phyloP scores from a whole-genome alignment of 163 green algal genomes.

The Smithsoniella earleae region DNA sequence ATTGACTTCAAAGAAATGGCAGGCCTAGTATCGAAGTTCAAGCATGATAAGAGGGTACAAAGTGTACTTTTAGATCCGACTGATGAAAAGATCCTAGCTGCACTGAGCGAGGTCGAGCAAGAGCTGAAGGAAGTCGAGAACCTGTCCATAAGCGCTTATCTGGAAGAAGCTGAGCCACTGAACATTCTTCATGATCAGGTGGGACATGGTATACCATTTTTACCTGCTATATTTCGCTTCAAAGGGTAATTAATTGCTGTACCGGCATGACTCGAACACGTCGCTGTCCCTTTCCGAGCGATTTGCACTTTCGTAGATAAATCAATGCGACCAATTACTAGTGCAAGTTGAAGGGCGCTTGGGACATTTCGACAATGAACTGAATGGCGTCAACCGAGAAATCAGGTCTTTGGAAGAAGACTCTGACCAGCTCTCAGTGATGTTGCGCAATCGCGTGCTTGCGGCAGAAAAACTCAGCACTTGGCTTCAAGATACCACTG shows the following conservation, averaged over 20 bases:
- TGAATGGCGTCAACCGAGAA: slow-evolving; percentile 15
- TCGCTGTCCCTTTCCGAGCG: no score
- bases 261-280: no score
- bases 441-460: slow-evolving; percentile 4
- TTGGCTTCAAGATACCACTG: slow-evolving; percentile 24
- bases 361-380: slow-evolving; percentile 21
- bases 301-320: no score
- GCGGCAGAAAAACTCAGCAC: slow-evolving; percentile 21
- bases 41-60: neutral
- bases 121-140: neutral
- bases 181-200: slow-evolving; percentile 23
- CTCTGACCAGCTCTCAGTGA: slow-evolving; percentile 27
- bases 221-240: no score
- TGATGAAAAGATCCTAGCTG: neutral
- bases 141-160: slow-evolving; percentile 7
- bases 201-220: no score
- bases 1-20: neutral
- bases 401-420: slow-evolving; percentile 18
- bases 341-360: neutral
- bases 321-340: neutral
- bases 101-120: neutral
- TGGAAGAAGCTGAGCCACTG: slow-evolving; percentile 22
- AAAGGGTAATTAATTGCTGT: no score
- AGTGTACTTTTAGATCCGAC: slow-evolving; percentile 1
- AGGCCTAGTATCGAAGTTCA: neutral